Base-by-base conservation (phyloP, 768 basidiomycete species). In the Collybia mongolica region DNA sequence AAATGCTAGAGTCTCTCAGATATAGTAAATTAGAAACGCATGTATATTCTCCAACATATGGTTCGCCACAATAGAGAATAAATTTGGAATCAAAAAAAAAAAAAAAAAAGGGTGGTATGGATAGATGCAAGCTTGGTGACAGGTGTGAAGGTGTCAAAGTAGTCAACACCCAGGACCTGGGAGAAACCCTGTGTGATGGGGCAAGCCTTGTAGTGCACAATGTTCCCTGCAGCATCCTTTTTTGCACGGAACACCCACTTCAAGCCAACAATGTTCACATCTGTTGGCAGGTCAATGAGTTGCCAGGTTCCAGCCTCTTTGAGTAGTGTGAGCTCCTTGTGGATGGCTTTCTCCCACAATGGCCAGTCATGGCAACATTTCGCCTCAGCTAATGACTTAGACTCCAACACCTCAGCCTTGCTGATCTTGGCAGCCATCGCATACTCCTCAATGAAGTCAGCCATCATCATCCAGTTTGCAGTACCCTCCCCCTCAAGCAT, bases 171-270 rank as follows among this genome's bases (percentile, higher is more conserved):
- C 43, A 47, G 57, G 12, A 54, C 36, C 36, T 59, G 57, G 2
- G 42, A 50, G 38, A 54, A 54, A 2, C 49, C 53, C 26, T 54
- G 53, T 14, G 36, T 48, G 32, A 54, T 48, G 14, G 50, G 49
- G 4, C 42, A 28, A 14, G 49, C 43, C 60, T 73, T 71, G 58
- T 60, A 59, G 15, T 43, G 0, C n/a, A n/a, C n/a, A n/a, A n/a
- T n/a, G n/a, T n/a, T n/a, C n/a, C n/a, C n/a, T n/a, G n/a, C n/a
- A n/a, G 57, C 56, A 46, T 73, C 65, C 36, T 62, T 58, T 56
- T 77, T 77, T 1, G 56, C 51, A 20, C 58, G 53, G 53, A 68
- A 75, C 6, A 71, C 64, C 66, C 63, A 67, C 46, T 66, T 68
- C 6, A 58, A 69, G 0, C 57, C 57, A 0, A 72, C 52, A 0